Evolutionary conservation across 208 protist species (phyloP).

Genomic region (Lotmaria passim): DNA sequence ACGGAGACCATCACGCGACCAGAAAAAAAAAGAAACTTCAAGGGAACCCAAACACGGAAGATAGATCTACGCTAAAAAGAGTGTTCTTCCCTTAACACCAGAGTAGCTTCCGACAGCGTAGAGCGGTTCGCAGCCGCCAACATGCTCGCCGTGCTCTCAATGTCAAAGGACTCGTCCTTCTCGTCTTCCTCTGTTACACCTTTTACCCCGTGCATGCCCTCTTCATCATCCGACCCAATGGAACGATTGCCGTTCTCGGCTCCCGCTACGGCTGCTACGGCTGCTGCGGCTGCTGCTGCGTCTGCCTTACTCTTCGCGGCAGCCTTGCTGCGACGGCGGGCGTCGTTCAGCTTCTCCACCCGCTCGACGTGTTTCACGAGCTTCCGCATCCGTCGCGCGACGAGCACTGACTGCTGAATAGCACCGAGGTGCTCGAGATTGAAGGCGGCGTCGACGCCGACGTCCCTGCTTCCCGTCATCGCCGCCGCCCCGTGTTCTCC

Average conservation of each 20-base stretch:
- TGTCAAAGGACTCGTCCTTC: slow-evolving; percentile 9
- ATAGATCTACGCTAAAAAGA: slow-evolving; percentile 23
- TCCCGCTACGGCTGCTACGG: background rate
- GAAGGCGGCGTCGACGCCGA: background rate
- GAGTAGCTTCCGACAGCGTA: slow-evolving; percentile 7
- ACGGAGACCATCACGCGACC: too few relatives aligned
- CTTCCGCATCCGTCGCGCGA: slow-evolving; percentile 84
- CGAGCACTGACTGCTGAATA: slow-evolving; percentile 79
- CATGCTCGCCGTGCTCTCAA: slow-evolving; percentile 14
- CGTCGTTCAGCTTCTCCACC: slow-evolving; percentile 58
- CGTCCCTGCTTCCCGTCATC: background rate
- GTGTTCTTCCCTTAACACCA: slow-evolving; percentile 30
- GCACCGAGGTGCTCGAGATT: slow-evolving; percentile 42
- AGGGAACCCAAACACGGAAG: too few relatives aligned
- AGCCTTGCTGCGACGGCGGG: slow-evolving; percentile 44
- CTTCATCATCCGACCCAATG: background rate
- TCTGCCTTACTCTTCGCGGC: slow-evolving; percentile 10
- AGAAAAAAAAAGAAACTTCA: background rate
- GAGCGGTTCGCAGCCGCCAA: slow-evolving; percentile 1
- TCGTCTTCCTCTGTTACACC: background rate
- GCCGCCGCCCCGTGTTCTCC: slow-evolving; percentile 8
- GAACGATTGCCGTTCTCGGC: background rate
- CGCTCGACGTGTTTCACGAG: slow-evolving; percentile 81
- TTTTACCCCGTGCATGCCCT: background rate
- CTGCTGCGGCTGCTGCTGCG: slow-evolving; percentile 25